Evolutionary conservation across 768 basidiomycete genomes (phyloP).

Genomic region (Boletus barrowsii): DNA sequence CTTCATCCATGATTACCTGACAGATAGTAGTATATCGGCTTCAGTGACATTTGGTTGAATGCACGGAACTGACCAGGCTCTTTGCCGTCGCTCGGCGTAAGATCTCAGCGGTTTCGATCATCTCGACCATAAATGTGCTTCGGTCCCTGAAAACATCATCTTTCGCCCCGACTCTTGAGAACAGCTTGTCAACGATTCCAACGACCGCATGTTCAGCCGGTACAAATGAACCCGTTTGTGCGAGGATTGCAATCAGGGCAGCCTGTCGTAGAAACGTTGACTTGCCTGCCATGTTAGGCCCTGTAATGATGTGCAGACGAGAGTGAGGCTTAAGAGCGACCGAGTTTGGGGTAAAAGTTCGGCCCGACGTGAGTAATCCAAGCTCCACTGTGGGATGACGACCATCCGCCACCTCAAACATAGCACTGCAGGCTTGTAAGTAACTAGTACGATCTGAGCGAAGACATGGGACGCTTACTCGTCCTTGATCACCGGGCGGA

Average conservation of each 20-base stretch:
- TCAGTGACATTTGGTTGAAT: neutral
- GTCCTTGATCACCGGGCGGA: conserved; percentile 64
- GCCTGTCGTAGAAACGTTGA: conserved; percentile 90
- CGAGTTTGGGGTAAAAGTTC: conserved; percentile 84
- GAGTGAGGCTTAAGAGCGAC: conserved; percentile 57
- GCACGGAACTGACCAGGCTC: conserved; percentile 62
- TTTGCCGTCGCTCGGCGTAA: conserved; percentile 75
- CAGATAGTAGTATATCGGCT: neutral
- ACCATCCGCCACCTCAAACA: conserved; percentile 71
- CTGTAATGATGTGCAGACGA: conserved; percentile 82
- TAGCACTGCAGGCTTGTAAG: conserved; percentile 35
- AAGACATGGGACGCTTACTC: conserved; percentile 46
- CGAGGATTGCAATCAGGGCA: conserved; percentile 84
- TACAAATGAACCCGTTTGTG: conserved; percentile 91
- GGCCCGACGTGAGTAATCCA: conserved; percentile 68
- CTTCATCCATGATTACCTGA: conserved; percentile 99
- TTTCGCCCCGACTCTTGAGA: conserved; percentile 92
- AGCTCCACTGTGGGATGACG: conserved; percentile 94
- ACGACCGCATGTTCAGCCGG: conserved; percentile 79
- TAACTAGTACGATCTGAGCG: neutral
- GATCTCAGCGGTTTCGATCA: conserved; percentile 93
- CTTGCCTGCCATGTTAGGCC: conserved; percentile 96
- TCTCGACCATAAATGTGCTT: conserved; percentile 98
- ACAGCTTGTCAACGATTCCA: conserved; percentile 87
- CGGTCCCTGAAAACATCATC: conserved; percentile 92